Percentiles rank a stretch among this genome's conserved stretches.
Conservation (phyloP, 257 asterid species). For the Solanum tacnaense region DNA sequence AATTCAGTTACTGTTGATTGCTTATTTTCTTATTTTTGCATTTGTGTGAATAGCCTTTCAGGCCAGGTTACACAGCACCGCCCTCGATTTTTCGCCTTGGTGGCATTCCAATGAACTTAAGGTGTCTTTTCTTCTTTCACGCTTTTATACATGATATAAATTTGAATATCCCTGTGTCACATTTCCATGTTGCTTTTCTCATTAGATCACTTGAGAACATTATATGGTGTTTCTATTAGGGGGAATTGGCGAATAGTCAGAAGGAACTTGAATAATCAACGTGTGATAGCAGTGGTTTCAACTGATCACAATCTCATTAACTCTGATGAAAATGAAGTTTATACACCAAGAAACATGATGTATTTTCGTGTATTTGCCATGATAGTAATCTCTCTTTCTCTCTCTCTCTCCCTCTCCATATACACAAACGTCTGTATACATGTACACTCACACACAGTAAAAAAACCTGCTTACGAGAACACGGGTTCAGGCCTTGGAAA, state of each 20-base stretch:
- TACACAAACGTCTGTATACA: not conserved
- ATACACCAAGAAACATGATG: constrained; percentile 58
- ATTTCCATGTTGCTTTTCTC: not conserved
- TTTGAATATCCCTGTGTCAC: not conserved
- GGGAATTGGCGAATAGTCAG: constrained; percentile 90
- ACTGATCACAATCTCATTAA: constrained; percentile 45
- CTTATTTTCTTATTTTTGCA: not conserved
- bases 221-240: constrained; percentile 28
- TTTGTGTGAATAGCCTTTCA: constrained; percentile 49
- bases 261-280: constrained; percentile 62
- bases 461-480: not conserved
- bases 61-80: constrained; percentile 93
- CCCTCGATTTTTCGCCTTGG: constrained; percentile 80
- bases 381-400: constrained; percentile 43
- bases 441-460: not conserved
- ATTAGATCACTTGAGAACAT: not conserved
- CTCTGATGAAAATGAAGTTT: constrained; percentile 44
- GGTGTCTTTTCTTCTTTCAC: constrained; percentile 27
- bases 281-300: constrained; percentile 70
- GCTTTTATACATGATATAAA: not conserved
- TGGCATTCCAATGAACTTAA: constrained; percentile 73
- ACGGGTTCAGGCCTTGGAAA: not conserved
- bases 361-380: constrained; percentile 71
- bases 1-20: not conserved
- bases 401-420: constrained; percentile 9